Evolutionary conservation across 768 basidiomycete species (phyloP), one percentile per base, ranked within the genome.

Genomic region (Phylloporus sp.): DNA sequence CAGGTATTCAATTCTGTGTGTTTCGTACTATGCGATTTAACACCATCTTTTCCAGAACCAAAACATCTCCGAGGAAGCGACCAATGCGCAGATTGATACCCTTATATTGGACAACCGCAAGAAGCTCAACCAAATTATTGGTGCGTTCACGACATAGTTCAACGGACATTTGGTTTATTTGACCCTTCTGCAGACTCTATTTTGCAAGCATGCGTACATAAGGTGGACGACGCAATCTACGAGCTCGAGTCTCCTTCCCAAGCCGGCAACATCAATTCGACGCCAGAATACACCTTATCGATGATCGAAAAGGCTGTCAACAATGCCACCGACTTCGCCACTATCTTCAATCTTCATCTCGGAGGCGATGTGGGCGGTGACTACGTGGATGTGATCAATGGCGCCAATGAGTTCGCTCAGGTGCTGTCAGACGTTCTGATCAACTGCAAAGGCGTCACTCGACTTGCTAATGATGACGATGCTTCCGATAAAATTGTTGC

Each of bases 291-390:
- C 65, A 95, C 93, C 1, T 73, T 97, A 15, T 96, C 96, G 2
- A 94, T 98, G 86, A 91, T 98, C 61, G 96, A 99, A 67, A 97
- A 97, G 70, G 86, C 92, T 2, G 71, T 86, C 63, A 94, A 89
- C 65, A 95, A 88, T 58, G 91, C 94, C 14, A 97, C 84, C 38
- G 95, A 99, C 60, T 98, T 99, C 60, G 96, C 95, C 9, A 89
- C 87, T 15, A 76, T 92, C 47, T 98, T 91, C 73, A 91, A 92
- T 63, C 80, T 96, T 9, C 90, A 90, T 68, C 78, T 98, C 18
- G 78, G 82, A 50, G 85, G 85, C 20, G 91, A 95, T 54, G 72
- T 73, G 35, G 95, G 95, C 26, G 96, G 94, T 9, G 90, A 96
- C 43, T 82, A 97, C 62, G 96, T 99, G 52, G 91, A 96, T 41